These are phyloP conservation scores for Fulvia fulva DNA, from an alignment of 2,329 filamentous ascomycete genomes.

Conservation along the genomic window DNA sequence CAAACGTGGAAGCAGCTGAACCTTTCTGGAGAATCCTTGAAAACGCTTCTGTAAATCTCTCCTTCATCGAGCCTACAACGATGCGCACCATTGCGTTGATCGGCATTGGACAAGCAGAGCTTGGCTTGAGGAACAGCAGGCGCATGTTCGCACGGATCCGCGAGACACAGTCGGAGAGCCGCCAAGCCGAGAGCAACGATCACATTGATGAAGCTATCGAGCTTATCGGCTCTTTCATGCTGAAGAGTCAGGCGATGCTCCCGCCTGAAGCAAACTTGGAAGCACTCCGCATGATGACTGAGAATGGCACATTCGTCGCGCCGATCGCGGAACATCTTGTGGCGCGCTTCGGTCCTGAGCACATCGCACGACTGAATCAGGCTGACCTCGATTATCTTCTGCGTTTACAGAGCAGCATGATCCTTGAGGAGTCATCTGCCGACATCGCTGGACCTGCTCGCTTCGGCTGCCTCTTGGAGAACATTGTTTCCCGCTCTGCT, in stretches of 20 bases:
- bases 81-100: conserved; percentile 91
- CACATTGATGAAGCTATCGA: conserved; percentile 85
- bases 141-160: conserved; percentile 84
- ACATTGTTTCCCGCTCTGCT: conserved; percentile 50
- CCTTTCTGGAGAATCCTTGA: conserved; percentile 75
- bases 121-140: conserved; percentile 73
- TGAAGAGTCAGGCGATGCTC: conserved; percentile 49
- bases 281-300: conserved; percentile 60
- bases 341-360: conserved; percentile 57
- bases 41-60: conserved; percentile 57
- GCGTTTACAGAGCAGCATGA: conserved; percentile 55
- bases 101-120: conserved; percentile 76
- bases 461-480: conserved; percentile 59
- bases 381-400: conserved; percentile 56
- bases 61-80: conserved; percentile 79
- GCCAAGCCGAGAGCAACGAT: conserved; percentile 58
- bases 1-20: conserved; percentile 71
- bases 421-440: conserved; percentile 42
- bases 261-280: conserved; percentile 55
- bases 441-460: conserved; percentile 58
- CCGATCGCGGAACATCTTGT: conserved; percentile 59
- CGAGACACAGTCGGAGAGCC: conserved; percentile 50
- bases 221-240: conserved; percentile 58
- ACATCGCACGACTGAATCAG: conserved; percentile 53
- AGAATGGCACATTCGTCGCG: conserved; percentile 60